These are phyloP conservation scores for Mycena vulgaris DNA, from an alignment of 768 basidiomycete species.

Conservation along the genomic window DNA sequence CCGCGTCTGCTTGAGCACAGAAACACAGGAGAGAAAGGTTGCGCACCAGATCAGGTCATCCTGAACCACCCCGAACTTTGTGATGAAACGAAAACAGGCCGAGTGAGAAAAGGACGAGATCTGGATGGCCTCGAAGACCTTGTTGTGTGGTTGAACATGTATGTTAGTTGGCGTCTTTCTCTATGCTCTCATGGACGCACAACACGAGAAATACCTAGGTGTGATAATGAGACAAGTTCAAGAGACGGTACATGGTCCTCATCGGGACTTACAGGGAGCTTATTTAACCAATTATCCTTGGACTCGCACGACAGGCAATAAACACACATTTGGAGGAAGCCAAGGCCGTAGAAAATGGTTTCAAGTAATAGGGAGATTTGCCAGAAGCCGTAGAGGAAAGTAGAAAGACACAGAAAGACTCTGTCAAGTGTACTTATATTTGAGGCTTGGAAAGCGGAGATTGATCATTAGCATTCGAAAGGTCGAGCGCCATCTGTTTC, in stretches of 20 bases:
- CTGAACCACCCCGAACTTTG: not conserved
- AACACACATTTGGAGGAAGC: not conserved
- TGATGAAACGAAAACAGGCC: constrained; percentile 13
- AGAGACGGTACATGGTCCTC: not conserved
- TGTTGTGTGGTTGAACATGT: not conserved
- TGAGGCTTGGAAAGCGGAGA: too few species aligned
- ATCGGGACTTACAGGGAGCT: not conserved
- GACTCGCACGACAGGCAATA: not conserved
- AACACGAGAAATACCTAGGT: not conserved
- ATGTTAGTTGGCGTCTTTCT: not conserved
- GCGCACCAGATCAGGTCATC: constrained; percentile 30
- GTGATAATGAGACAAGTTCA: too few species aligned
- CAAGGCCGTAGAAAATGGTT: not conserved
- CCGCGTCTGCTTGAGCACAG: not conserved
- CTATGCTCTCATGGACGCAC: not conserved
- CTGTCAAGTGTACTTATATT: too few species aligned
- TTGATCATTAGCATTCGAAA: too few species aligned
- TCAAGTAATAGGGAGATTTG: not conserved
- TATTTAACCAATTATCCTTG: not conserved
- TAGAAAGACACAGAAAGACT: not conserved
- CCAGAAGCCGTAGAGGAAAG: not conserved
- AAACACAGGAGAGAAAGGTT: not conserved
- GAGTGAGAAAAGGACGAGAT: constrained; percentile 8
- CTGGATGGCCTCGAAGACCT: constrained; percentile 23
- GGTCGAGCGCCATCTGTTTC: too few species aligned